phyloP scores from a whole-genome alignment of 176 grass and related monocot species.

The Phoenix roebelenii region DNA sequence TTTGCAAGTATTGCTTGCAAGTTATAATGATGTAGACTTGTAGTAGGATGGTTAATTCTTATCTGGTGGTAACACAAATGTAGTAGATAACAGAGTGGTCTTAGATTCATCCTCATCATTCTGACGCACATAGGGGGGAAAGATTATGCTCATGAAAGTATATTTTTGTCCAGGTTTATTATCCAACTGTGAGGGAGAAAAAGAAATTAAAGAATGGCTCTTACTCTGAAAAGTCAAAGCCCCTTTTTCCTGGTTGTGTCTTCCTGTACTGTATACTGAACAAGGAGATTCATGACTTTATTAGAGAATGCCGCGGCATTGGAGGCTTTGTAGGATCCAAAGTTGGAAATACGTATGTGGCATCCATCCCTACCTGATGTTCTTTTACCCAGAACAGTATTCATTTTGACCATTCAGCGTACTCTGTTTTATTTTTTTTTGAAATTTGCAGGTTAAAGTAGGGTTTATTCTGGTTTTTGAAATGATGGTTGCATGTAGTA shows the following conservation, averaged over 20 bases:
- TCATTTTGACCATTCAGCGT: neutral
- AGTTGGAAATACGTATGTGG: constrained; percentile 53
- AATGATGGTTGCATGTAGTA: too few relatives aligned
- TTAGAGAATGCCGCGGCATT: constrained; percentile 57
- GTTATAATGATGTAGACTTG: too few relatives aligned
- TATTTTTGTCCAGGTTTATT: constrained; percentile 57
- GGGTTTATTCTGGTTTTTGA: too few relatives aligned
- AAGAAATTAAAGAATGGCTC: constrained; percentile 55
- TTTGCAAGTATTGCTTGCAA: too few relatives aligned
- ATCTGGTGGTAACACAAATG: too few relatives aligned
- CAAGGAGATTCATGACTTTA: constrained; percentile 76
- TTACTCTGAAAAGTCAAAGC: constrained; percentile 44
- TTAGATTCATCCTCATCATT: constrained; percentile 4
- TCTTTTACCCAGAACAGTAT: neutral
- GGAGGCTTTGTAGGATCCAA: constrained; percentile 76
- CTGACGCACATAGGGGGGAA: too few relatives aligned
- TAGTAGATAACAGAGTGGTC: neutral
- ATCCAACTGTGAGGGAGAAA: constrained; percentile 45
- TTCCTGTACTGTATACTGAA: constrained; percentile 69
- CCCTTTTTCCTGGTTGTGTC: constrained; percentile 62
- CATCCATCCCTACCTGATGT: neutral
- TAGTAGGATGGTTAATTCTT: too few relatives aligned
- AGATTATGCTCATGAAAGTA: neutral
- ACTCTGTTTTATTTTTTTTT: constrained; percentile 12
- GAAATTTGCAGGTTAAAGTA: too few relatives aligned